Evolutionary conservation across 208 protist species (phyloP), one percentile per base, ranked within the genome.

Genomic region (Crithidia fasciculata): DNA sequence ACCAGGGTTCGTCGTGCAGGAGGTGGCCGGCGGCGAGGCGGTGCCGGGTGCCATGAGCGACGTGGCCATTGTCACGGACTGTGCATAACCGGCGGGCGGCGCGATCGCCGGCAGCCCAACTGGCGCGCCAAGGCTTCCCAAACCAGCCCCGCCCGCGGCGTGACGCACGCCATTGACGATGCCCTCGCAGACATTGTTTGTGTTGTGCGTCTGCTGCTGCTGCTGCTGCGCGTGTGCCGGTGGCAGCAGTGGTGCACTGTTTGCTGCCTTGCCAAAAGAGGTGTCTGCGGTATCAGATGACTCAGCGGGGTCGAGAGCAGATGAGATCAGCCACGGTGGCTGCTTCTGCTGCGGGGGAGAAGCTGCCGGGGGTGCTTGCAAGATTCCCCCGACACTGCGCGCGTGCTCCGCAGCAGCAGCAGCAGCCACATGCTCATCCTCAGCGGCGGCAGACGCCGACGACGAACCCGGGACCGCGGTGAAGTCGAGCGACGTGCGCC

Each of bases 111-210:
- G 28, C 28, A 28, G 28, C 28, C 28, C 28, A 28, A 0, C 28
- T 58, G 54, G 54, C 19, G 12, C 12, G 45, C 9, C 45, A 12
- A 18, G 61, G 5, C 61, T 45, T 45, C 61, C 52, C 61, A 68
- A 16, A 8, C 62, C 49, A 4, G 62, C 45, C n/a, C 16, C 37
- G 5, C 62, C 62, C 36, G 41, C 62, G 3, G 49, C 62, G 62
- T 68, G 36, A 15, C 62, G 62, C 9, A 68, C 62, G n/a, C 62
- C 50, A 37, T 5, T 45, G 12, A 68, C 62, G 39, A 68, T 68
- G 49, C 8, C 49, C 37, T 68, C 62, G 16, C 62, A 68, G 37
- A 68, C 19, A 10, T 49, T 49, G 16, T 68, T 68, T 4, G 62
- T 68, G 50, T 68, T 68, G 49, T 4, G 15, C 37, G 49, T 40